These are phyloP conservation scores for Salvia splendens DNA, from an alignment of 257 asterid genomes.

Conservation along the genomic window DNA sequence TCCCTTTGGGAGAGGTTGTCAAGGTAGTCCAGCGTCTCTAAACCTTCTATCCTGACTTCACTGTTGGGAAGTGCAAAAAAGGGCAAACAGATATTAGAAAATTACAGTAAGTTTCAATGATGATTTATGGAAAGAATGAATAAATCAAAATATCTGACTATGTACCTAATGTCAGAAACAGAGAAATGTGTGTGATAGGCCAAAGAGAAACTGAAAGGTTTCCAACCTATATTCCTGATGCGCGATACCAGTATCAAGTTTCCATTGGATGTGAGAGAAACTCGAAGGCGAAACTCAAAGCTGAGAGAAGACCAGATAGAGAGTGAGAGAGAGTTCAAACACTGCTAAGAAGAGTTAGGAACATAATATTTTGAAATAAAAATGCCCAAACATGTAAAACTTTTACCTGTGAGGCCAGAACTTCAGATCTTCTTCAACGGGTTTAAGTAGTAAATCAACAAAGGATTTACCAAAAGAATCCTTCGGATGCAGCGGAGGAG, in stretches of 20 bases:
- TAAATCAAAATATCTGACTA: background rate
- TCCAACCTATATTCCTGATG: constrained; percentile 75
- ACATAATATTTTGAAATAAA: background rate
- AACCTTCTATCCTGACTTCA: constrained; percentile 90
- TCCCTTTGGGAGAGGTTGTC: constrained; percentile 78
- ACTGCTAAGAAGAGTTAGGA: background rate
- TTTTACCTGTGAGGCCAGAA: constrained; percentile 85
- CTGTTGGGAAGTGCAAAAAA: constrained; percentile 40
- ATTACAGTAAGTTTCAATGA: background rate
- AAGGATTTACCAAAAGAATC: constrained; percentile 68
- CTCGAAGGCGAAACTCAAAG: constrained; percentile 82
- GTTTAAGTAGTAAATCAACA: constrained; percentile 80
- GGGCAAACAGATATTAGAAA: background rate
- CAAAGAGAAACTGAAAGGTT: constrained; percentile 88
- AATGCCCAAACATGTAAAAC: constrained; percentile 2
- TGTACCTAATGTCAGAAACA: constrained; percentile 88
- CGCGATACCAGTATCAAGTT: constrained; percentile 83
- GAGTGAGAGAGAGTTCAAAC: constrained; percentile 19
- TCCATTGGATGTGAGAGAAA: constrained; percentile 73
- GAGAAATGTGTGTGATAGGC: constrained; percentile 82
- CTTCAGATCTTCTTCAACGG: constrained; percentile 82
- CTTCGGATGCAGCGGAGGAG: constrained; percentile 66
- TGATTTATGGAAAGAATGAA: background rate
- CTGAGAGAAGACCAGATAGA: constrained; percentile 39
- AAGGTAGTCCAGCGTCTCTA: constrained; percentile 88